Percentiles rank a stretch among this genome's conserved stretches.
Conservation (phyloP, 139 green algal genomes). For the Edaphochlamys debaryana region DNA sequence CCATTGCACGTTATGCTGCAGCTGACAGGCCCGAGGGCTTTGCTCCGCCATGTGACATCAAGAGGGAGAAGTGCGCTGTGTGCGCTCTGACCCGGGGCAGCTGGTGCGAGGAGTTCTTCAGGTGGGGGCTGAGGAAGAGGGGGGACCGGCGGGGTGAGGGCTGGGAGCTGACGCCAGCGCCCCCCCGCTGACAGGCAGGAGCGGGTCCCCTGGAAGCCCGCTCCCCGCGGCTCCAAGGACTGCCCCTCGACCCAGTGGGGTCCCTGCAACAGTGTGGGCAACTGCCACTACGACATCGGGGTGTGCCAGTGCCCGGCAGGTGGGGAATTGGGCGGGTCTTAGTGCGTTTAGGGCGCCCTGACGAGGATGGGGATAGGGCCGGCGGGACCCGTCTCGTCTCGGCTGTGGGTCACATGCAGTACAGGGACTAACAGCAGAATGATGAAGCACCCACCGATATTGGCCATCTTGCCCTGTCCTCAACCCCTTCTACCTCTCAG, state of each 20-base stretch:
- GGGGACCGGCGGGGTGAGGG: too few species aligned
- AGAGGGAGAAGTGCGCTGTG: conserved; percentile 7
- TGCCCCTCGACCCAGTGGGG: conserved; percentile 35
- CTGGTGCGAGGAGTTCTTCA: conserved; percentile 30
- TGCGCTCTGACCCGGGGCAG: conserved; percentile 11
- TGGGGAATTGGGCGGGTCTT: too few species aligned
- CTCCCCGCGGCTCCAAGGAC: conserved; percentile 15
- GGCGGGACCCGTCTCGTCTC: too few species aligned
- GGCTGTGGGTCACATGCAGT: too few species aligned
- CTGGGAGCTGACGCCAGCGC: not conserved
- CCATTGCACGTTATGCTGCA: not conserved
- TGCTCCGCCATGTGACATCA: not conserved
- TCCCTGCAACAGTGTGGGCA: conserved; percentile 32
- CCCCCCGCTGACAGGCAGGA: not conserved
- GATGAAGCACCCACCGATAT: too few species aligned
- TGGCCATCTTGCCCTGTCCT: too few species aligned
- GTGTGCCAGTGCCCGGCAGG: conserved; percentile 33
- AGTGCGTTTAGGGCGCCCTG: too few species aligned
- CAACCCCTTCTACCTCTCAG: too few species aligned
- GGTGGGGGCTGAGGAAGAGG: too few species aligned
- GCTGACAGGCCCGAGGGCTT: not conserved
- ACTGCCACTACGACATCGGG: conserved; percentile 39
- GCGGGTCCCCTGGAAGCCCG: conserved; percentile 22
- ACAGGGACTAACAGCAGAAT: too few species aligned
- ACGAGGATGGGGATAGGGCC: too few species aligned